Percentiles rank a stretch among this genome's conserved stretches.
These are phyloP conservation scores for Zoysia matrella DNA, from an alignment of 202 grass and related monocot species.

Conservation along the genomic window DNA sequence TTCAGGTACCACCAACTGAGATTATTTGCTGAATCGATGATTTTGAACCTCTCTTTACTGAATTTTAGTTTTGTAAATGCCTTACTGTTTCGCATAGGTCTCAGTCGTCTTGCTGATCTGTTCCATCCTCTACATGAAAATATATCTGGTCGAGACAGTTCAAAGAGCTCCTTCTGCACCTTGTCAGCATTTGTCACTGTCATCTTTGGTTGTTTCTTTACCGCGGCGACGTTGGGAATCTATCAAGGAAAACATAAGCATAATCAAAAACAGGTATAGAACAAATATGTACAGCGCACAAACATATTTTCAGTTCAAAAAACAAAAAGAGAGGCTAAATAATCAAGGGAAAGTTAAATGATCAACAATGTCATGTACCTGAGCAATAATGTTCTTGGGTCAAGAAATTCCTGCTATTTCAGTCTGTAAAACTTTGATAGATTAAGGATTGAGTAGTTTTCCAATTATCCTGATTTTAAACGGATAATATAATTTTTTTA, in stretches of 20 bases:
- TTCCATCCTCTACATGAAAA: constrained; percentile 77
- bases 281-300: not conserved
- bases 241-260: constrained; percentile 65
- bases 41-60: not conserved
- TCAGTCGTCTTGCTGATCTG: constrained; percentile 66
- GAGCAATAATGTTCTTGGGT: not conserved
- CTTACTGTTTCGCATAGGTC: constrained; percentile 44
- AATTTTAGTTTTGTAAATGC: not conserved
- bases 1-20: constrained; percentile 57
- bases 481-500: not conserved
- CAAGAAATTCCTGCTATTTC: too few species aligned
- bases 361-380: not conserved
- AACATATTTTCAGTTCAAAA: not conserved
- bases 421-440: not conserved
- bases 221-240: constrained; percentile 22
- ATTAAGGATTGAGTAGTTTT: not conserved
- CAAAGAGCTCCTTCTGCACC: constrained; percentile 42
- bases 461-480: not conserved
- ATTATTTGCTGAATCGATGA: constrained; percentile 4
- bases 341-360: not conserved
- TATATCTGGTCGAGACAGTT: constrained; percentile 78
- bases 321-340: not conserved
- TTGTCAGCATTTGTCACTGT: constrained; percentile 41
- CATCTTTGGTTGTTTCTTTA: constrained; percentile 51
- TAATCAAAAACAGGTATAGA: constrained; percentile 63